Conservation (phyloP, 1,284 basidiomycete genomes). For the Apiotrichum mycotoxinovorans region DNA sequence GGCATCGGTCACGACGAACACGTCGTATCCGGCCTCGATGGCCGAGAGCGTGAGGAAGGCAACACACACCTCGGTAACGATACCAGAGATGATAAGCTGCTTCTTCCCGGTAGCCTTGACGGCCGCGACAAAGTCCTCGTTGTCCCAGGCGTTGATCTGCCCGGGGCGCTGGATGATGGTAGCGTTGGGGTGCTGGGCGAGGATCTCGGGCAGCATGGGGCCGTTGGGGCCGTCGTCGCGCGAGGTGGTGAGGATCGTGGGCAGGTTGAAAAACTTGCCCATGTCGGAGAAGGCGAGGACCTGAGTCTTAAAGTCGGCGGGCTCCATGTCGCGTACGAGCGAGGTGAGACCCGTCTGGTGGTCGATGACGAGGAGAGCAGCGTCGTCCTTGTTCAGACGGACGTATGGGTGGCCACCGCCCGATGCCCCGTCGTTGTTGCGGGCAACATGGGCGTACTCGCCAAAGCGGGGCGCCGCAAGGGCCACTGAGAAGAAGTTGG, state of each 20-base stretch:
- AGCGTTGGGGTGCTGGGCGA: background rate
- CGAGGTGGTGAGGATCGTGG: conserved; percentile 10
- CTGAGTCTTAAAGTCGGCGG: conserved; percentile 6
- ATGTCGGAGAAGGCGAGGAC: conserved; percentile 14
- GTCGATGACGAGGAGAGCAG: conserved; percentile 12
- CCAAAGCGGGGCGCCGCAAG: background rate
- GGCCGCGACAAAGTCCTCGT: conserved; percentile 14
- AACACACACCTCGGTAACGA: conserved; percentile 18
- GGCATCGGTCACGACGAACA: conserved; percentile 16
- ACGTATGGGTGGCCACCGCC: conserved; percentile 6
- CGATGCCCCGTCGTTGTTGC: background rate
- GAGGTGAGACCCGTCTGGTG: conserved; percentile 14
- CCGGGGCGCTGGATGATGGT: conserved; percentile 10
- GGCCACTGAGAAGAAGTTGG: background rate
- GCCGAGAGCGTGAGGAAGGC: conserved; percentile 10
- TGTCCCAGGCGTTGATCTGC: conserved; percentile 19
- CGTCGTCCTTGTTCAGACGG: conserved; percentile 14
- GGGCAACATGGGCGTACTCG: background rate
- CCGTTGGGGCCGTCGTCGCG: conserved; percentile 17
- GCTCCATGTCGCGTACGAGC: conserved; percentile 15
- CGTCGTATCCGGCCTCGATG: conserved; percentile 12
- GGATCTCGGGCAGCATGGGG: conserved; percentile 13
- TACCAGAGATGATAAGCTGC: conserved; percentile 15
- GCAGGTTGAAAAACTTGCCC: conserved; percentile 11
- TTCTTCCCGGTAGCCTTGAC: conserved; percentile 12